phyloP scores from a whole-genome alignment of 2,329 filamentous ascomycete species.

The Ophiocordyceps camponoti-floridani region DNA sequence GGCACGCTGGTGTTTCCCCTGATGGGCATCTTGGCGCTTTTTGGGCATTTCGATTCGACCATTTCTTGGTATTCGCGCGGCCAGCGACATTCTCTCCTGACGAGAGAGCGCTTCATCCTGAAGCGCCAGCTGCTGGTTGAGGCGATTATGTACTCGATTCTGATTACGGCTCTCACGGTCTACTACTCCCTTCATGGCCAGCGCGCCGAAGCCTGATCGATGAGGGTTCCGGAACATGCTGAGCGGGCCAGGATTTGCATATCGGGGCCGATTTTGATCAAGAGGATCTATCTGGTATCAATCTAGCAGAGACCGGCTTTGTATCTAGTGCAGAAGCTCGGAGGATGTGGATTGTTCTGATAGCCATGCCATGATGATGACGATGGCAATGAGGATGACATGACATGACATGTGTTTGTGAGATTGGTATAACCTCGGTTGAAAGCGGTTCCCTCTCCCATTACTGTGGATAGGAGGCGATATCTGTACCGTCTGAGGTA shows the following conservation, averaged over 20 bases:
- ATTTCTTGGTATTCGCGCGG: slow-evolving; percentile 31
- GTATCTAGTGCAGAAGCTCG: not conserved
- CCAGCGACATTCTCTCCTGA: slow-evolving; percentile 20
- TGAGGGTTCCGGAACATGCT: no score
- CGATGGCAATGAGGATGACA: no score
- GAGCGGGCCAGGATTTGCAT: not conserved
- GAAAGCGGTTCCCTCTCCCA: no score
- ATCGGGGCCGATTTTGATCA: not conserved
- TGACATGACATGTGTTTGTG: no score
- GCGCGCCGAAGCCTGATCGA: not conserved
- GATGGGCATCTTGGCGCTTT: slow-evolving; percentile 23
- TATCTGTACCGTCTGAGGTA: no score
- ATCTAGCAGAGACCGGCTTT: not conserved
- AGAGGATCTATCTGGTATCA: not conserved
- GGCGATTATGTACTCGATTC: slow-evolving; percentile 12
- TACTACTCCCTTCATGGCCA: slow-evolving; percentile 10
- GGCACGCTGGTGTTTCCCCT: slow-evolving; percentile 27
- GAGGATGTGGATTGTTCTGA: not conserved
- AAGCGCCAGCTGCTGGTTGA: slow-evolving; percentile 19
- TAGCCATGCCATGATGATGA: not conserved
- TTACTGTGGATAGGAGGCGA: no score
- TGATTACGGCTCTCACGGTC: slow-evolving; percentile 14
- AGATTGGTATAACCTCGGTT: no score
- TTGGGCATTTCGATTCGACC: slow-evolving; percentile 23
- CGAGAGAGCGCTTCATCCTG: slow-evolving; percentile 12